Percentiles rank a stretch among this genome's conserved stretches.
Conservation (phyloP, 2,329 filamentous ascomycete genomes). For the Stromatinia cepivora region DNA sequence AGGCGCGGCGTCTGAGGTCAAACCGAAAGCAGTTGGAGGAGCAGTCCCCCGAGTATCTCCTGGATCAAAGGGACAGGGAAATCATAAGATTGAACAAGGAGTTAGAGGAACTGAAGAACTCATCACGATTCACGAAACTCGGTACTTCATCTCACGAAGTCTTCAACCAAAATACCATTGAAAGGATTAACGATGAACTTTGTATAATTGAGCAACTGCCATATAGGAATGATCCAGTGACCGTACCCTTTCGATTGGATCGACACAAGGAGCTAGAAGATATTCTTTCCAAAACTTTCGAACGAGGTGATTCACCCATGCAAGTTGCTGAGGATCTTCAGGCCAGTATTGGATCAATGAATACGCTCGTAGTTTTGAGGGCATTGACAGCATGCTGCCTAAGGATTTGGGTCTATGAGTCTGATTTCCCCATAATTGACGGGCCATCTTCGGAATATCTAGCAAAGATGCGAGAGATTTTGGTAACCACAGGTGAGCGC, state of each 20-base stretch:
- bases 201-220: neutral
- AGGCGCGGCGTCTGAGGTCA: neutral
- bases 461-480: neutral
- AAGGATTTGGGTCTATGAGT: constrained; percentile 25
- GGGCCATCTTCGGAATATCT: constrained; percentile 12
- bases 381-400: constrained; percentile 20
- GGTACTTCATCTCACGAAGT: neutral
- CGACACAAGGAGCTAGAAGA: neutral
- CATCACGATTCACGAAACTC: neutral
- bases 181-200: neutral
- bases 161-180: neutral
- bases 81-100: neutral
- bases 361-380: neutral
- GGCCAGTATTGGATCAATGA: neutral
- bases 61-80: constrained; percentile 5
- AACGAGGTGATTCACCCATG: too few relatives aligned
- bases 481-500: constrained; percentile 22
- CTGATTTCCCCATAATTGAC: constrained; percentile 24
- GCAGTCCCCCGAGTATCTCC: neutral
- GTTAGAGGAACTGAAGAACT: neutral
- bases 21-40: neutral
- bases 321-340: neutral
- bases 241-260: neutral
- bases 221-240: neutral
- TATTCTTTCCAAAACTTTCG: neutral